Evolutionary conservation across 1,284 basidiomycete species (phyloP), one percentile per base, ranked within the genome.

Genomic region (Sanguinoderma infundibulare): DNA sequence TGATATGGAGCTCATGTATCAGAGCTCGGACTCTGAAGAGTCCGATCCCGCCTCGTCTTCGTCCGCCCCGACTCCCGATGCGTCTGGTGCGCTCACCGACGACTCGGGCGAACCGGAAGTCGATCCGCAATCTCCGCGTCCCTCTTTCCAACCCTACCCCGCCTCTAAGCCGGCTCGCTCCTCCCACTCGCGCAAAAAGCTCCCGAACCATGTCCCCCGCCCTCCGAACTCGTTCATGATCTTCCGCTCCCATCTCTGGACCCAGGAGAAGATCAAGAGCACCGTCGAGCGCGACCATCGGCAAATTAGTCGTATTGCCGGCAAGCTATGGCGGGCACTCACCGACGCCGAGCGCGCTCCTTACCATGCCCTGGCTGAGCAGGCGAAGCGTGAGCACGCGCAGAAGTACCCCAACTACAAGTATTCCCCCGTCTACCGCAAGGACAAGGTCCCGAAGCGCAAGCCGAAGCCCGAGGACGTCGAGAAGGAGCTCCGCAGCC

Each of bases 171-270:
- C 42, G 15, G 0, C 54, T 32, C 74, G 73, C 38, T 67, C 75
- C 10, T 78, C 80, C 10, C 81, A 81, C 61, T 74, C 76, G 3
- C 78, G 78, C 64, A 80, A 77, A 62, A 77, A 77, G 61, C 74
- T 75, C 60, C 70, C 75, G 2, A 75, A 76, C 26, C 79, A 83
- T 68, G 84, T 93, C 61, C 87, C 89, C 55, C 86, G 92, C 17
- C 94, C 93, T 3, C 84, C 90, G 50, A 96, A 96, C 70, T 87
- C 91, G 5, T 96, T 95, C 79, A 91, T 96, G 74, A 77, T 94
- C 63, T 96, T 87, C 73, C 87, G 93, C 42, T 90, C 89, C 47
- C 82, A 88, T 69, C 83, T 87, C 59, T 90, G 89, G 73, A 78
- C 78, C 59, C 74, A 72, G 67, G 75, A 82, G 54, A 80, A 81